phyloP scores from a whole-genome alignment of 192 early-diverging fungal genomes.

The Coemansia sp. region DNA sequence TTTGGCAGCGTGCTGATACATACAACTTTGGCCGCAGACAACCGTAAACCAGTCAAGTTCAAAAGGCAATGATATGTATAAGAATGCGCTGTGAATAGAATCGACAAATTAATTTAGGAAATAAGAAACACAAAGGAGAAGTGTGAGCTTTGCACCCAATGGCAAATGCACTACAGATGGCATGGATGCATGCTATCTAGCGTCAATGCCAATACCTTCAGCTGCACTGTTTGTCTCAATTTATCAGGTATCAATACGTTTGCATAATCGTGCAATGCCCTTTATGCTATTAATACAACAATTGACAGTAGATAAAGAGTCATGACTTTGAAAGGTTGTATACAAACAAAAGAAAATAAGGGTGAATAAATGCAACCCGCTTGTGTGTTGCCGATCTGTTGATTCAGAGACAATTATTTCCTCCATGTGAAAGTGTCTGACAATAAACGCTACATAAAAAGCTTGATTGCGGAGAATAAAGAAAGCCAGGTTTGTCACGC shows the following conservation, averaged over 20 bases:
- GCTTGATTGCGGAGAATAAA: constrained; percentile 1
- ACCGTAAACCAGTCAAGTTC: neutral
- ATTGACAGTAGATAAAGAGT: neutral
- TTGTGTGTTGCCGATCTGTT: neutral
- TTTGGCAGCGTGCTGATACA: neutral
- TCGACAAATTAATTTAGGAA: constrained; percentile 1
- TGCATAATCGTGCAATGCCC: neutral
- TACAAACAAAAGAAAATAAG: neutral
- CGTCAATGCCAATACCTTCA: neutral
- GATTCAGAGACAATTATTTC: neutral
- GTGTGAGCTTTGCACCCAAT: neutral
- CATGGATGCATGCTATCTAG: neutral
- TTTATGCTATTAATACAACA: neutral
- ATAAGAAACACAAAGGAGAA: neutral
- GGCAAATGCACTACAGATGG: neutral
- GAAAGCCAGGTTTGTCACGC: neutral
- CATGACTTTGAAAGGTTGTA: neutral
- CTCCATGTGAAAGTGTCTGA: neutral
- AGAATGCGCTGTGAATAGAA: neutral
- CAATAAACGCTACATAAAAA: neutral
- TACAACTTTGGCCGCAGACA: neutral
- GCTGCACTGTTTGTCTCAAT: neutral
- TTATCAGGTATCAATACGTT: neutral
- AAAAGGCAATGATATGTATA: neutral
- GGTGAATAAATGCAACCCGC: neutral